Evolutionary conservation across 1,284 basidiomycete genomes (phyloP).

Genomic region (Sparassis latifolia): DNA sequence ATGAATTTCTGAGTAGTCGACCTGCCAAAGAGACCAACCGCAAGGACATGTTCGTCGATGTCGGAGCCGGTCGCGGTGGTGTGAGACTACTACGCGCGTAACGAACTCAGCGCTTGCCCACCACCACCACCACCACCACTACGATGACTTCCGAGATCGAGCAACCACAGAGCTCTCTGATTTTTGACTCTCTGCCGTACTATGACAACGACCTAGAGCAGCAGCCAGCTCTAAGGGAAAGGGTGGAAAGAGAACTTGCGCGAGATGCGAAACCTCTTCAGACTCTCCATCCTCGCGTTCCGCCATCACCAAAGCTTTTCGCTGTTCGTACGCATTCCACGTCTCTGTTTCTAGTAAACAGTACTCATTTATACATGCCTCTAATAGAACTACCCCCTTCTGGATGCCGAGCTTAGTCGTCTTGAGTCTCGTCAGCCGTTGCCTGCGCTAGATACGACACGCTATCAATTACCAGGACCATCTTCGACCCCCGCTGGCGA

Average conservation of each 20-base stretch:
- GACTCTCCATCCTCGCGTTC: conserved; percentile 63
- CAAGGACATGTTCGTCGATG: conserved; percentile 41
- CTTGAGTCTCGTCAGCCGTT: conserved; percentile 68
- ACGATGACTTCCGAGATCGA: conserved; percentile 12
- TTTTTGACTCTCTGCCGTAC: conserved; percentile 87
- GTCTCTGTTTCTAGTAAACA: neutral
- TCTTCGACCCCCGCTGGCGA: conserved; percentile 56
- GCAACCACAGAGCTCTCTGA: conserved; percentile 9
- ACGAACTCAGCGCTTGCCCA: neutral
- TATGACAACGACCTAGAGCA: conserved; percentile 90
- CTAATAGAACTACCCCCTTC: conserved; percentile 52
- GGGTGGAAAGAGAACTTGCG: conserved; percentile 69
- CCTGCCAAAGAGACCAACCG: conserved; percentile 39
- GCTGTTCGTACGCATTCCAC: conserved; percentile 40
- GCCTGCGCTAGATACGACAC: conserved; percentile 68
- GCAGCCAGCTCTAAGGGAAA: conserved; percentile 62
- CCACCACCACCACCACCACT: neutral
- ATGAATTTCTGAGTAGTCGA: conserved; percentile 29
- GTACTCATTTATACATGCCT: neutral
- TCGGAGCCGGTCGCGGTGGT: conserved; percentile 6
- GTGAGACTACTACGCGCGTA: neutral
- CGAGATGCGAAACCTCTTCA: conserved; percentile 50
- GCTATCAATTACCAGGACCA: conserved; percentile 78
- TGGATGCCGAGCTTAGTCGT: conserved; percentile 68
- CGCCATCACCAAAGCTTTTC: conserved; percentile 63